Conservation (phyloP, 2,329 filamentous ascomycete species). For the Fusarium gaditjirri region DNA sequence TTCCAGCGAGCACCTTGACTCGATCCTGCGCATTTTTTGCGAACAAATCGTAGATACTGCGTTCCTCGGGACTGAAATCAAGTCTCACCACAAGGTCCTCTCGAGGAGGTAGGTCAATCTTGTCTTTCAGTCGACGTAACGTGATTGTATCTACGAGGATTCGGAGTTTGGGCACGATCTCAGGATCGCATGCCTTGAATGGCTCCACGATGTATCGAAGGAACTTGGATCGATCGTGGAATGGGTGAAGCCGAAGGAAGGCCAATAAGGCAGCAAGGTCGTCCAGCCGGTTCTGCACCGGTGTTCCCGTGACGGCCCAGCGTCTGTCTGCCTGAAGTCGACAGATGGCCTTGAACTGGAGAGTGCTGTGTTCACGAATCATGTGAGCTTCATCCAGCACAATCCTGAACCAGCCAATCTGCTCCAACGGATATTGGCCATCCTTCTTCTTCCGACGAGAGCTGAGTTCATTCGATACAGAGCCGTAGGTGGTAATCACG, state of each 20-base stretch:
- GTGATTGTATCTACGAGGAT: slow-evolving; percentile 95
- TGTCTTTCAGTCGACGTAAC: slow-evolving; percentile 89
- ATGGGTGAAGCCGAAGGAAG: slow-evolving; percentile 86
- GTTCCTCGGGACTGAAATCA: slow-evolving; percentile 80
- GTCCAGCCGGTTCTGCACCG: slow-evolving; percentile 92
- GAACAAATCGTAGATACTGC: slow-evolving; percentile 84
- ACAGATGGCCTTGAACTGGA: slow-evolving; percentile 87
- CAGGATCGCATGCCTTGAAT: slow-evolving; percentile 87
- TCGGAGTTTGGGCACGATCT: slow-evolving; percentile 85
- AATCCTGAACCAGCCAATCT: slow-evolving; percentile 91
- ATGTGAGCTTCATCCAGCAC: slow-evolving; percentile 95
- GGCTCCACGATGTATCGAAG: slow-evolving; percentile 82
- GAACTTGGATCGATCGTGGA: slow-evolving; percentile 82
- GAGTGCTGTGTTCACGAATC: slow-evolving; percentile 85
- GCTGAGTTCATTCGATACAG: slow-evolving; percentile 81
- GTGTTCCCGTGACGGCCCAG: slow-evolving; percentile 98
- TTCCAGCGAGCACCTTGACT: slow-evolving; percentile 76
- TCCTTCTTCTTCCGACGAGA: slow-evolving; percentile 70
- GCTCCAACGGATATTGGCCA: slow-evolving; percentile 73
- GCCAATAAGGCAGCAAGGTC: slow-evolving; percentile 88
- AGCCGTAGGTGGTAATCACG: slow-evolving; percentile 93
- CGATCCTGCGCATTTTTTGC: slow-evolving; percentile 82
- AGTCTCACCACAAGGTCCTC: slow-evolving; percentile 79
- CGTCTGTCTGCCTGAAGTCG: slow-evolving; percentile 81
- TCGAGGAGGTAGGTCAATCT: slow-evolving; percentile 81